These are phyloP conservation scores for Crocinoboletus sp. DNA, from an alignment of 1,284 basidiomycete genomes.

Conservation along the genomic window DNA sequence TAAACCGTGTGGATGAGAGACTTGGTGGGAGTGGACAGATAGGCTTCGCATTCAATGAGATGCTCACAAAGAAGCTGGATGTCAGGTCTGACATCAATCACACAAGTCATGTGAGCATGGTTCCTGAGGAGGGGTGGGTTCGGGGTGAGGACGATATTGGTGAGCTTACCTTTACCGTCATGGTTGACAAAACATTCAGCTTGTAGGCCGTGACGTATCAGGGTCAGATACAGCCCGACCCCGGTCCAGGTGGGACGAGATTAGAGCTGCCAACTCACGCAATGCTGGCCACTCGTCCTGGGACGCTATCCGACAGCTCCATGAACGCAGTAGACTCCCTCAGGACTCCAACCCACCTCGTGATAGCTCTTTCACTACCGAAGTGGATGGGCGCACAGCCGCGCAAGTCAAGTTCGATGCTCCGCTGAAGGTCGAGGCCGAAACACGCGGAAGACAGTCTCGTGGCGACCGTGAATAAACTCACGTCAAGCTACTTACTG, in stretches of 20 bases:
- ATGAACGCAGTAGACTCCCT: constrained; percentile 40
- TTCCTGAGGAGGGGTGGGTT: constrained; percentile 26
- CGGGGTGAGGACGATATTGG: constrained; percentile 8
- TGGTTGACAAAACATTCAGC: not conserved
- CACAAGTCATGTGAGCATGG: constrained; percentile 4
- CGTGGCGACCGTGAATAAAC: constrained; percentile 8
- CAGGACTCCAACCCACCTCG: constrained; percentile 19
- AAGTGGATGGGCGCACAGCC: constrained; percentile 34
- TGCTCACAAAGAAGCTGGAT: constrained; percentile 18
- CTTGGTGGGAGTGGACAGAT: constrained; percentile 30
- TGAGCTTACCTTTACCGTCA: constrained; percentile 7
- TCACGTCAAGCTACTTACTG: too few relatives aligned
- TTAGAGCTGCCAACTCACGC: constrained; percentile 51
- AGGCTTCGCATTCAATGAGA: constrained; percentile 18
- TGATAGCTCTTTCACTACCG: constrained; percentile 9
- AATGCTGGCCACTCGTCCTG: constrained; percentile 50
- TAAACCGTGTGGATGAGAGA: constrained; percentile 37
- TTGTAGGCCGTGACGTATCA: constrained; percentile 8
- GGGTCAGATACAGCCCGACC: constrained; percentile 15
- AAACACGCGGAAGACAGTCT: constrained; percentile 37
- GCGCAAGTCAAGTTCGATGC: constrained; percentile 58
- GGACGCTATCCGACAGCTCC: constrained; percentile 59
- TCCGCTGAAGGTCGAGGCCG: constrained; percentile 52
- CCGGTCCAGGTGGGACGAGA: constrained; percentile 56
- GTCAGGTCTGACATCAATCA: constrained; percentile 7